Base-by-base conservation (phyloP, 768 basidiomycete species). In the Lactarius sp. region DNA sequence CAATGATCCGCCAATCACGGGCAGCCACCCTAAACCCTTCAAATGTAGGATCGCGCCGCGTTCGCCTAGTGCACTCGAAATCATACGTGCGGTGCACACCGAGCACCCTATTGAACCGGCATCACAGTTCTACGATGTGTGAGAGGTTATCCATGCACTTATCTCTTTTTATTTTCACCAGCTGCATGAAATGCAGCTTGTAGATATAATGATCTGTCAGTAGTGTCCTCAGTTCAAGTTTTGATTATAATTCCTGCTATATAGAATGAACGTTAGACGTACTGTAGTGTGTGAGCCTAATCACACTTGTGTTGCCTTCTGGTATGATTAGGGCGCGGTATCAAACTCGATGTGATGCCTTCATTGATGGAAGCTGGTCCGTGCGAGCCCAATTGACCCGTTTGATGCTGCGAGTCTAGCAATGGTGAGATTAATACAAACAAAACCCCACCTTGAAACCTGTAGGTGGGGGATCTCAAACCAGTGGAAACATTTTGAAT, bases 1-100 rank as follows among this genome's bases (percentile, higher is more conserved):
- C 16, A 42, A 61, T n/a, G 4, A 13, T 27, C n/a, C 6, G 10
- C 42, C 33, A 50, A 50, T 52, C 44, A 34, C n/a, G 18, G 46
- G 8, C 42, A 63, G 62, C 22, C 62, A 63, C 31, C 62, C 62
- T 9, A 63, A 63, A n/a, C 56, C 56, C 27, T 63, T 59, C 20
- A 44, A 50, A 39, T 63, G 54, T 41, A 53, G 5, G 20, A 51
- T 63, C 10, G 20, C 22, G n/a, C 33, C 56, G 8, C 49, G 62
- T 18, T 63, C 56, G 20, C 39, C 44, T 37, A 27, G 49, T 20
- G 33, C 56, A 14, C 49, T 63, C 27, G 41, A 56, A 16, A 33
- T 39, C 4, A 52, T 63, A 20, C 56, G 39, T 12, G 42, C 39
- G 12, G 62, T 41, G 2, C 14, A 34, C 33, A 39, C 39, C 10